A percentile compares a stretch with the other conserved stretches of the same genome.
Evolutionary conservation across 495 filamentous ascomycete genomes (phyloP).

Genomic region (Hyphodiscus hymeniophilus): DNA sequence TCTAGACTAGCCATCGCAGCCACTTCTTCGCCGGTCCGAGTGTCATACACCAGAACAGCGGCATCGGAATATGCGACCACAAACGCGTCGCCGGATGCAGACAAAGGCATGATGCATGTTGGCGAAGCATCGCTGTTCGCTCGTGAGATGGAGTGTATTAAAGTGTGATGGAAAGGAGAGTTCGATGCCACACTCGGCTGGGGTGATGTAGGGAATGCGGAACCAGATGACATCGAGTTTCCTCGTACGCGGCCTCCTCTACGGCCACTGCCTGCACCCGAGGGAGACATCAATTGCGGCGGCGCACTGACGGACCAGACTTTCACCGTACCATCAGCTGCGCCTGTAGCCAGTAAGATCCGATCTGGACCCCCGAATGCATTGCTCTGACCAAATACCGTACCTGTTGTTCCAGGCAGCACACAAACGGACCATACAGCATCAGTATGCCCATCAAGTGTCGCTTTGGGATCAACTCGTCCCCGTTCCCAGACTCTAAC

Average conservation of each 20-base stretch:
- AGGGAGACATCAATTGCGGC: slow-evolving; percentile 62
- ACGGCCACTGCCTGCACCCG: slow-evolving; percentile 43
- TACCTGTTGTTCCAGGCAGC: slow-evolving; percentile 72
- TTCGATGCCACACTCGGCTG: slow-evolving; percentile 71
- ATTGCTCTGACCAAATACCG: slow-evolving; percentile 63
- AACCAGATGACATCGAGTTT: slow-evolving; percentile 85
- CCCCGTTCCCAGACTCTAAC: slow-evolving; percentile 93
- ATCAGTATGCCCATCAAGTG: slow-evolving; percentile 88
- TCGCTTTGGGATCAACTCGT: slow-evolving; percentile 89
- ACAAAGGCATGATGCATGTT: slow-evolving; percentile 85
- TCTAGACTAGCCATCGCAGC: slow-evolving; percentile 86
- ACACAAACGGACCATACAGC: slow-evolving; percentile 94
- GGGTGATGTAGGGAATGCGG: slow-evolving; percentile 82
- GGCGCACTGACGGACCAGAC: slow-evolving; percentile 94
- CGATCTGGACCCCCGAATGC: slow-evolving; percentile 71
- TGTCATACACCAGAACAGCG: slow-evolving; percentile 84
- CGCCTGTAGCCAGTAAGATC: slow-evolving; percentile 82
- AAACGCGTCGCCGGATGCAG: slow-evolving; percentile 79
- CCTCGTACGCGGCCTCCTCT: slow-evolving; percentile 73
- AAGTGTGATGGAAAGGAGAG: slow-evolving; percentile 48
- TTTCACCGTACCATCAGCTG: slow-evolving; percentile 84
- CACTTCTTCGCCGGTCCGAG: slow-evolving; percentile 82
- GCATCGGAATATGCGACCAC: slow-evolving; percentile 89
- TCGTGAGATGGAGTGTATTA: slow-evolving; percentile 77
- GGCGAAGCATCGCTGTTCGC: slow-evolving; percentile 63